A percentile compares a stretch with the other conserved stretches of the same genome.
Evolutionary conservation across 257 asterid species (phyloP).

Genomic region (Leonotis leonurus): DNA sequence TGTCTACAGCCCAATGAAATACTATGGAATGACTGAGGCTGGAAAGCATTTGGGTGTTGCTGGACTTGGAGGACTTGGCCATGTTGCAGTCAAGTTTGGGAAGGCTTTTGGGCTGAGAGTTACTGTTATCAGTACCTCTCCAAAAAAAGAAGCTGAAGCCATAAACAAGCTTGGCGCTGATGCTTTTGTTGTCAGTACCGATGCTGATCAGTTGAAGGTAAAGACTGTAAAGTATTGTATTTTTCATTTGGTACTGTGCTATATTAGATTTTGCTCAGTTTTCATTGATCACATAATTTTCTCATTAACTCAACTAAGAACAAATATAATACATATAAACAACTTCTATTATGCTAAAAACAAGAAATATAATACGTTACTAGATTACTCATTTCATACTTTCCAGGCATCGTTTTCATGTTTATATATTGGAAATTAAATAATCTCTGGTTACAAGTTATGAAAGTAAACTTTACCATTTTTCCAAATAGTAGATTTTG

Average conservation of each 20-base stretch:
- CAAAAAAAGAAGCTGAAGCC: conserved; percentile 43
- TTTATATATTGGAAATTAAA: neutral
- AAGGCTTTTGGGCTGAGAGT: conserved; percentile 68
- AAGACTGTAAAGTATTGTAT: neutral
- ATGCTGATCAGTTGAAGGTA: conserved; percentile 43
- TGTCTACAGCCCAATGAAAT: conserved; percentile 59
- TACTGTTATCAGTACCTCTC: conserved; percentile 59
- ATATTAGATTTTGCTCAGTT: neutral
- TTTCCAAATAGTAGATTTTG: neutral
- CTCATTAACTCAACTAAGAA: neutral
- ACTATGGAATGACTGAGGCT: conserved; percentile 46
- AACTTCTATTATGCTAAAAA: too few species aligned
- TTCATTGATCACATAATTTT: neutral
- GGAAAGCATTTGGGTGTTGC: conserved; percentile 62
- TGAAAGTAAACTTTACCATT: neutral
- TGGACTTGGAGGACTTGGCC: conserved; percentile 75
- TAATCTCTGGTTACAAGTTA: neutral
- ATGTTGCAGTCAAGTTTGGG: conserved; percentile 60
- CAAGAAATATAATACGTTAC: too few species aligned
- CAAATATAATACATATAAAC: too few species aligned
- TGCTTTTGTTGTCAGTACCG: conserved; percentile 39
- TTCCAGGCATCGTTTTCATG: too few species aligned
- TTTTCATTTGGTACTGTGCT: neutral
- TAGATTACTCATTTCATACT: too few species aligned
- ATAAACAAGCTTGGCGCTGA: conserved; percentile 51